Conservation (phyloP, 148 eudicot species). For the Rhododendron kiyosumense region DNA sequence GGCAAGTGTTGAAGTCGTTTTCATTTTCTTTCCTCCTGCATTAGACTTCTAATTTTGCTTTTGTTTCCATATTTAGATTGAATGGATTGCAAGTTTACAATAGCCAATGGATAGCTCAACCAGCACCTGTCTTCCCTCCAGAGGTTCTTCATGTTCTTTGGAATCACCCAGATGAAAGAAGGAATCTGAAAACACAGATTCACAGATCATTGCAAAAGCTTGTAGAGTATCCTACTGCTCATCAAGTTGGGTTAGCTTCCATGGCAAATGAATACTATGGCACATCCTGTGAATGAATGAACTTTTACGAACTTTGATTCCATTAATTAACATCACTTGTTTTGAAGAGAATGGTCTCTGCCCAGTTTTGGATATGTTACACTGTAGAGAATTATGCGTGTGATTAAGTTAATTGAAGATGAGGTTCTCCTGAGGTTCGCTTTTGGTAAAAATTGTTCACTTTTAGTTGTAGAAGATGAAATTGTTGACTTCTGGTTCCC, state of each 20-base stretch:
- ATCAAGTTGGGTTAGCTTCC: not conserved
- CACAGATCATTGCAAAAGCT: constrained; percentile 13
- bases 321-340: not conserved
- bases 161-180: constrained; percentile 19
- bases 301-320: not conserved
- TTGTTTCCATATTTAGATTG: constrained; percentile 7
- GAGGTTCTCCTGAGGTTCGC: not conserved
- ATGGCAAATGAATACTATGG: not conserved
- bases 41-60: not conserved
- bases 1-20: not conserved
- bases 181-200: constrained; percentile 12
- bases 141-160: constrained; percentile 22
- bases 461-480: not conserved
- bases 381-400: not conserved
- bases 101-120: constrained; percentile 17
- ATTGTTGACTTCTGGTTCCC: not conserved
- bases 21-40: not conserved
- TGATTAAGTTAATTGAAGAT: not conserved
- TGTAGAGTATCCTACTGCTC: constrained; percentile 3
- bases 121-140: constrained; percentile 26
- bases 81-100: constrained; percentile 16
- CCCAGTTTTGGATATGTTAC: not conserved
- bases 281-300: not conserved
- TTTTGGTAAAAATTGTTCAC: too few relatives aligned
- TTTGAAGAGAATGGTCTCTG: not conserved